Base-by-base conservation (phyloP, 2,329 filamentous ascomycete species). In the Penicillium corylophilum region DNA sequence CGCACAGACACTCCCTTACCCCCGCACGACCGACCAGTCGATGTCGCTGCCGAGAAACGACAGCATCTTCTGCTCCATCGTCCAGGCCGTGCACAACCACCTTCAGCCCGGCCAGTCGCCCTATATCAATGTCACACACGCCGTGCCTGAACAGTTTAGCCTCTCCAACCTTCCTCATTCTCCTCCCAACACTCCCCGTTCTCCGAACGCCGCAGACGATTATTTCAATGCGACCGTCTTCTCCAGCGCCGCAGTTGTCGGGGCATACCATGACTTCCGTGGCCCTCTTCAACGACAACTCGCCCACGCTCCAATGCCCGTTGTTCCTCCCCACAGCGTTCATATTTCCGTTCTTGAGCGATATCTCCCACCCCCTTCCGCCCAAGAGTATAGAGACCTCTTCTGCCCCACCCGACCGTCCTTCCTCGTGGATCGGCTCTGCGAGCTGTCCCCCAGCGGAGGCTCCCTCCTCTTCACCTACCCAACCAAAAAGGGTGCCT, bases 71-170 rank as follows among this genome's bases (percentile, higher is more conserved):
- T 75, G 75, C 23, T 72, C 74, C 16, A 72, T 86, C 26, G 79
- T 86, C 48, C 74, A 78, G 50, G 74, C 76, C 4, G 77, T 86
- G 1, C 82, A 84, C 63, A 71, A 77, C 33, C 74, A 74, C 20
- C 77, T 80, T 12, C 74, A 78, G 22, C 65, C 74, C 3, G 76
- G 74, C 44, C 74, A 77, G 13, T 82, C 78, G 0, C 77, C 78
- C 2, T 86, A 83, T 73, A 84, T 86, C 67, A 84, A 84, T 53
- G 79, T 86, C 44, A 84, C 82, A 48, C 83, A 86, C 62, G 83
- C 83, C 1, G 80, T 85, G 1, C 82, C 82, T 9, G 80, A 81
- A 36, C 79, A 80, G 46, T 85, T 84, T 69, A 85, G 79, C 49
- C 75, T 86, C 31, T 77, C 78, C 18, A 83, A 85, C 57, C 74